Percentiles rank a stretch among this genome's conserved stretches.
These are phyloP conservation scores for Penicillium sumatraense DNA, from an alignment of 2,329 filamentous ascomycete species.

Conservation along the genomic window DNA sequence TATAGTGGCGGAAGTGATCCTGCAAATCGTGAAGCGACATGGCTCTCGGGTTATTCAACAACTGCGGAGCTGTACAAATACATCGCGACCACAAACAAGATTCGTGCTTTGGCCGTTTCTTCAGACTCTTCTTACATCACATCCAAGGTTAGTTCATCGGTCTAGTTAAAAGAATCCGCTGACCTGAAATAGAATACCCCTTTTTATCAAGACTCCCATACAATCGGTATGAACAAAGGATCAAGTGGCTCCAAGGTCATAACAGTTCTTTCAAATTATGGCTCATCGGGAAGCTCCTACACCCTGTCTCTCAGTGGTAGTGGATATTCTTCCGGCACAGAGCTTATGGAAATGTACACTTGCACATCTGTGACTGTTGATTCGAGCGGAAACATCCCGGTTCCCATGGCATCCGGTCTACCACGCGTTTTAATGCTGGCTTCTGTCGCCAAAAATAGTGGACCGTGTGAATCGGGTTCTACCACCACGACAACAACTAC, in stretches of 20 bases:
- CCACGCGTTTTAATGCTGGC: conserved; percentile 42
- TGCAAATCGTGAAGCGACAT: conserved; percentile 61
- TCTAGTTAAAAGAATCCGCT: neutral
- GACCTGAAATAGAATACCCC: conserved; percentile 36
- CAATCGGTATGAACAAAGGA: conserved; percentile 50
- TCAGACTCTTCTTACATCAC: conserved; percentile 46
- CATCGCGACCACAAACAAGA: conserved; percentile 54
- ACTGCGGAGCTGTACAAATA: conserved; percentile 54
- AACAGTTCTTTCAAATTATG: conserved; percentile 51
- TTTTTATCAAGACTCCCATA: conserved; percentile 50
- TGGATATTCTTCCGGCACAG: conserved; percentile 26
- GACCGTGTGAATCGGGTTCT: conserved; percentile 15
- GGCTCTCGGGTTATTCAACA: conserved; percentile 58
- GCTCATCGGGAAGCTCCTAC: conserved; percentile 31
- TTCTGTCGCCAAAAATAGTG: conserved; percentile 13
- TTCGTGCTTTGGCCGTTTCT: conserved; percentile 52
- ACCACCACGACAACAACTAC: conserved; percentile 12
- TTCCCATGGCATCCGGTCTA: conserved; percentile 49
- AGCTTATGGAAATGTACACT: conserved; percentile 34
- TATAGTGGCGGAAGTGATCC: conserved; percentile 58
- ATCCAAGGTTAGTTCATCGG: too few species aligned
- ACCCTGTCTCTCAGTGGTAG: conserved; percentile 28
- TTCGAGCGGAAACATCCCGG: conserved; percentile 48
- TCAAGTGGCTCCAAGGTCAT: conserved; percentile 45
- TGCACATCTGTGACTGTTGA: conserved; percentile 52